Evolutionary conservation across 805 yeast genomes (phyloP).

Genomic region (Yarrowia sp.): DNA sequence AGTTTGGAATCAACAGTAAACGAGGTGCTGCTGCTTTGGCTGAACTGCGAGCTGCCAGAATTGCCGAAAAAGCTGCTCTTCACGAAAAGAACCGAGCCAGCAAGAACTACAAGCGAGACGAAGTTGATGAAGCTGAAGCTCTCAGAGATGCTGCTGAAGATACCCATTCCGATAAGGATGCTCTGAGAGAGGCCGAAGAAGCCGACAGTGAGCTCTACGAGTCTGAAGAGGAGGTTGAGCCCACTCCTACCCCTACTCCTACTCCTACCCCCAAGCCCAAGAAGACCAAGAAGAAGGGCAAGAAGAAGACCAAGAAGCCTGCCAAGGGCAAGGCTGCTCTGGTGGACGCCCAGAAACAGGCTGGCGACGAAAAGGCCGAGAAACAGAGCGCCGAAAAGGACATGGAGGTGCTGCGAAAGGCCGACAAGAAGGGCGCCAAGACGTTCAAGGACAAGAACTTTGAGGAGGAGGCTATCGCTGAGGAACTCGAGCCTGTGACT

Average conservation of each 20-base stretch:
- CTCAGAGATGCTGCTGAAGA: conserved; percentile 23
- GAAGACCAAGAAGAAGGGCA: conserved; percentile 26
- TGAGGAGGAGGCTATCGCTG: conserved; percentile 32
- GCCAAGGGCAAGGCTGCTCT: conserved; percentile 11
- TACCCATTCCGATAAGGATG: conserved; percentile 1
- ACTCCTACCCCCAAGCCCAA: conserved; percentile 5
- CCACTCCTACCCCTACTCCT: conserved; percentile 19
- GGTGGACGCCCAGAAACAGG: conserved; percentile 6
- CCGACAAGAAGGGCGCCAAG: conserved; percentile 23
- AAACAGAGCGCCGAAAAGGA: conserved; percentile 26
- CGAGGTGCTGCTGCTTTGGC: conserved; percentile 21
- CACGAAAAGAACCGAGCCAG: conserved; percentile 23
- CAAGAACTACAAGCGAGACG: conserved; percentile 20
- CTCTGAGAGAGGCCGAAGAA: conserved; percentile 16
- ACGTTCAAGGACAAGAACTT: conserved; percentile 27
- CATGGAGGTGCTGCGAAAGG: conserved; percentile 7
- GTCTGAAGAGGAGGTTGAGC: not conserved
- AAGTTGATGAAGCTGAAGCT: conserved; percentile 12
- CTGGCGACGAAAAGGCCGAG: conserved; percentile 19
- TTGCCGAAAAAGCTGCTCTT: conserved; percentile 10
- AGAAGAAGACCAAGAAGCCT: conserved; percentile 28
- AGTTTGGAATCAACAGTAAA: conserved; percentile 31
- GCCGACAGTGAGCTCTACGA: not conserved
- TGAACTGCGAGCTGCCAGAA: conserved; percentile 19
- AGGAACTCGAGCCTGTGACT: not conserved